Evolutionary conservation across 495 filamentous ascomycete genomes (phyloP), one percentile per base, ranked within the genome.

Genomic region (Aspergillus leporis): DNA sequence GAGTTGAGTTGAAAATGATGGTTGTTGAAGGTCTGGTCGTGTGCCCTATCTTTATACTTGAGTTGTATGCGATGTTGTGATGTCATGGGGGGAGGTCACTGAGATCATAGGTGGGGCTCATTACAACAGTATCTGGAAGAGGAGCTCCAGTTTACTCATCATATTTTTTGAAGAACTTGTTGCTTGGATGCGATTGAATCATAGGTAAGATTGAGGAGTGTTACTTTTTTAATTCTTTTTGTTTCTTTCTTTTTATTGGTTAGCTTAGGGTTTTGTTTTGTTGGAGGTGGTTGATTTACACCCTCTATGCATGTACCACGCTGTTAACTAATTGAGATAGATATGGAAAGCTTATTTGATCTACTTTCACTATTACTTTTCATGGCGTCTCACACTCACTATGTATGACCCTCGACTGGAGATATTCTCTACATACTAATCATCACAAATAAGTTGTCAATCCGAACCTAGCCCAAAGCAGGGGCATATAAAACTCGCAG

Each of bases 41-140:
- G 4, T 16, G 45, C 55, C 9, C 40, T 32, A 50, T 40, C 9
- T 45, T 45, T 45, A 51, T 63, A 53, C 25, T 23, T 19, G 19
- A 5, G 32, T 58, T 40, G 36, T 13, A 50, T 50, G 16, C 47
- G 16, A 41, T 25, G 36, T 30, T 54, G 52, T 54, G 52, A 54
- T 54, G 52, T 54, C 52, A 54, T 31, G 41, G 28, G 30, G n/a
- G 36, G 38, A 40, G 32, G 16, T 30, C 52, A n/a, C 52, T 61
- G 59, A 61, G 59, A 56, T 61, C 59, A 61, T 61, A 60, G 32
- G 52, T 56, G 59, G 59, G 59, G 53, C 53, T 7, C 14, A 45
- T 45, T 45, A 45, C 41, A 45, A 45, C 41, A 45, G 9, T 45
- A 19, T 19, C n/a, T 45, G 41, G 41, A 45, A 19, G 41, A 21